These are phyloP conservation scores for Aspergillus asperescens DNA, from an alignment of 495 filamentous ascomycete species.

Conservation along the genomic window DNA sequence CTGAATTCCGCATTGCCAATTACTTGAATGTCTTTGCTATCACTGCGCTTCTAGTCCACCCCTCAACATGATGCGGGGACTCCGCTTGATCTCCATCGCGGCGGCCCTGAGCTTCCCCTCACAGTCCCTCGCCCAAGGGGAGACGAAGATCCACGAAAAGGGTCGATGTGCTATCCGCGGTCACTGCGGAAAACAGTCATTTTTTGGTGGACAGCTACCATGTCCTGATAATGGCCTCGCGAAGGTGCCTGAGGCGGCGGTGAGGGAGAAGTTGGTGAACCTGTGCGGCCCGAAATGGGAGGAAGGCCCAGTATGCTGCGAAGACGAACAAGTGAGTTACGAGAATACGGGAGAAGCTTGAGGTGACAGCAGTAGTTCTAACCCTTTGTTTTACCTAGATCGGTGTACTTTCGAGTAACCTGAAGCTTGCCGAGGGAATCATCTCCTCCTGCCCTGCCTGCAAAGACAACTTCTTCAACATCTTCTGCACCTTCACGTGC, in stretches of 20 bases:
- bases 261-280: slow-evolving; percentile 70
- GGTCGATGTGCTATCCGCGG: slow-evolving; percentile 90
- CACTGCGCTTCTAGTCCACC: background rate
- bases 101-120: slow-evolving; percentile 31
- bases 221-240: slow-evolving; percentile 91
- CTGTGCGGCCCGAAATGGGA: slow-evolving; percentile 85
- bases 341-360: too few species aligned
- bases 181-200: slow-evolving; percentile 80
- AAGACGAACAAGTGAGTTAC: slow-evolving; percentile 62
- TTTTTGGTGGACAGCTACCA: slow-evolving; percentile 82
- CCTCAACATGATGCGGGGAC: slow-evolving; percentile 32
- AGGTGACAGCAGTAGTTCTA: background rate
- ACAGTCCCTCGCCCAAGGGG: slow-evolving; percentile 30
- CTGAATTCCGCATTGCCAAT: background rate
- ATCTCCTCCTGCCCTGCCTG: slow-evolving; percentile 93
- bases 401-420: slow-evolving; percentile 67
- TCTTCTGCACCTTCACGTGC: slow-evolving; percentile 96
- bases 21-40: background rate
- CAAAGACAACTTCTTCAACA: slow-evolving; percentile 94
- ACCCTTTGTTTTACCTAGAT: slow-evolving; percentile 46
- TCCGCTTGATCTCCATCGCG: slow-evolving; percentile 25
- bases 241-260: slow-evolving; percentile 59
- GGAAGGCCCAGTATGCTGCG: slow-evolving; percentile 78
- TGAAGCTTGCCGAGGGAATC: slow-evolving; percentile 80
- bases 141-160: slow-evolving; percentile 69